These are phyloP conservation scores for Dactylorhiza incarnata DNA, from an alignment of 106 monocot species.

Conservation along the genomic window DNA sequence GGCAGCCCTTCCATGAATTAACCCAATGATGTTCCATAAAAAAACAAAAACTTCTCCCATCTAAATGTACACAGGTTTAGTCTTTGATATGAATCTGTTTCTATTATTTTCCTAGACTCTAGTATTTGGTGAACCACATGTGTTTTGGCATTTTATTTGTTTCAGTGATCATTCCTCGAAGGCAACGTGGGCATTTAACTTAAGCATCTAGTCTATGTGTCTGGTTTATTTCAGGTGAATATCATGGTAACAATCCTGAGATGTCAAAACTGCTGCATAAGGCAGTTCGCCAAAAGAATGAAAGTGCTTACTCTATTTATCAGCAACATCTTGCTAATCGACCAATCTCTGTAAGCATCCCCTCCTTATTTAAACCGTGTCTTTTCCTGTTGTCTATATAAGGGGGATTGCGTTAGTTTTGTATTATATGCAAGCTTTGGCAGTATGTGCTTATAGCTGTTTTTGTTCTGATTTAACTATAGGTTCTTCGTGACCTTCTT, in stretches of 20 bases:
- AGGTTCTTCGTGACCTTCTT: constrained; percentile 96
- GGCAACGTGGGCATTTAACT: background rate
- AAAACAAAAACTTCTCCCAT: background rate
- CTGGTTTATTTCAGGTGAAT: constrained; percentile 54
- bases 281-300: constrained; percentile 93
- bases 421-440: background rate
- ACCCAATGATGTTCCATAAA: background rate
- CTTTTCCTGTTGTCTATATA: too few species aligned
- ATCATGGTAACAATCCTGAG: constrained; percentile 97
- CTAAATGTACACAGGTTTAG: background rate
- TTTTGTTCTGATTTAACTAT: constrained; percentile 1
- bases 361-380: background rate
- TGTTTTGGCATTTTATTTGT: background rate
- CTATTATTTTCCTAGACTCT: background rate
- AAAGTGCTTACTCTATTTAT: constrained; percentile 81
- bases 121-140: background rate
- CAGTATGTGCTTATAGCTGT: background rate
- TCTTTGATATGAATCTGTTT: background rate
- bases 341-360: constrained; percentile 69
- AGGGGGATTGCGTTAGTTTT: background rate
- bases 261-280: constrained; percentile 99
- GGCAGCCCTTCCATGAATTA: background rate
- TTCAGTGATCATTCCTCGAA: background rate
- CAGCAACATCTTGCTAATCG: constrained; percentile 94
- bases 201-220: background rate